These are phyloP conservation scores for Fusarium sp. DNA, from an alignment of 2,329 filamentous ascomycete genomes.

Conservation along the genomic window DNA sequence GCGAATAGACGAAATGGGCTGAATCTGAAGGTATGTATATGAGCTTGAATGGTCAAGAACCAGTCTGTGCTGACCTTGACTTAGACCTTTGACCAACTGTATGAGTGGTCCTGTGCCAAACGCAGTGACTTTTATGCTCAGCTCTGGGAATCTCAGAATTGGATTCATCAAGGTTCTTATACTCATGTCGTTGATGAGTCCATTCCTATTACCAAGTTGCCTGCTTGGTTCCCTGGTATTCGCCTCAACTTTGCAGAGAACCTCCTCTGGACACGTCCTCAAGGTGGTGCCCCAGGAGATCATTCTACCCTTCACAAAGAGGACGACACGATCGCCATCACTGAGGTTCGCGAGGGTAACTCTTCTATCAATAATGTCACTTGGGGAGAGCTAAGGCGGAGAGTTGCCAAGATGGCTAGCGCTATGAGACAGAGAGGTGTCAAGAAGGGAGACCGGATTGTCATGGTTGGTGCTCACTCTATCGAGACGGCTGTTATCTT, in stretches of 20 bases:
- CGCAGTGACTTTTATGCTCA: constrained; percentile 73
- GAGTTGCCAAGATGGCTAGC: constrained; percentile 69
- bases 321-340: constrained; percentile 75
- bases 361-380: constrained; percentile 66
- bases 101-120: constrained; percentile 73
- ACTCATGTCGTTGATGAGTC: constrained; percentile 73
- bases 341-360: constrained; percentile 77
- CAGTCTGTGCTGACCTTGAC: background rate
- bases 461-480: constrained; percentile 79
- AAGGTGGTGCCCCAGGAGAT: constrained; percentile 53
- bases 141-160: constrained; percentile 67
- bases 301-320: constrained; percentile 72
- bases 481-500: constrained; percentile 79
- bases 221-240: constrained; percentile 81
- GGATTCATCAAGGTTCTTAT: constrained; percentile 72
- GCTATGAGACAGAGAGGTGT: constrained; percentile 76
- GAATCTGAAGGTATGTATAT: constrained; percentile 68
- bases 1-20: constrained; percentile 68
- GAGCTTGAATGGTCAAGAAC: too few species aligned
- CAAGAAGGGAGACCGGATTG: constrained; percentile 76
- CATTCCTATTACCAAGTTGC: constrained; percentile 75
- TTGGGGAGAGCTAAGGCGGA: constrained; percentile 72
- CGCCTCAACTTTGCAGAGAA: constrained; percentile 84
- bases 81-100: constrained; percentile 75
- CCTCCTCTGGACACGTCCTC: constrained; percentile 69